phyloP scores from a whole-genome alignment of 2,329 filamentous ascomycete genomes.

The Mycosphaerella sp. region DNA sequence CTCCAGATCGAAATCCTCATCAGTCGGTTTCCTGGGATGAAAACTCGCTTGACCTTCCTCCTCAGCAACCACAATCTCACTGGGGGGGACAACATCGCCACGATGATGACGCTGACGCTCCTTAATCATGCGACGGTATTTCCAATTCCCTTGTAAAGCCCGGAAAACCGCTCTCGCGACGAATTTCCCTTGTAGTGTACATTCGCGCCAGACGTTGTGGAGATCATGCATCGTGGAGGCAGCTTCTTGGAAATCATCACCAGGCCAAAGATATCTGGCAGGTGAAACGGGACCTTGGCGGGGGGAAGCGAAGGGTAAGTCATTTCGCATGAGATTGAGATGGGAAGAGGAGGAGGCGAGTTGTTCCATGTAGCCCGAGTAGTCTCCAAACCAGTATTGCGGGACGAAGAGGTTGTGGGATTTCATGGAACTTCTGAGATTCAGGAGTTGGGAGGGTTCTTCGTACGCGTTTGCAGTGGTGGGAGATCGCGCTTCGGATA shows the following conservation, averaged over 20 bases:
- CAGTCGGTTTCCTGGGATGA: conserved; percentile 27
- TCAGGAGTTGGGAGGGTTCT: conserved; percentile 44
- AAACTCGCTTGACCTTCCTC: conserved; percentile 11
- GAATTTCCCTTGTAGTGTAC: conserved; percentile 23
- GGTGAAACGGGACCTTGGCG: conserved; percentile 46
- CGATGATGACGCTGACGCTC: conserved; percentile 16
- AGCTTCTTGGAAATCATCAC: conserved; percentile 38
- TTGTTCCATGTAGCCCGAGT: conserved; percentile 67
- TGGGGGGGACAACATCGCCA: too few species aligned
- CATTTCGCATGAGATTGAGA: conserved; percentile 46
- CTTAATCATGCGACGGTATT: conserved; percentile 25
- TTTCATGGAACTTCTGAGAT: conserved; percentile 44
- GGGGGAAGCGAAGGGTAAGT: conserved; percentile 36
- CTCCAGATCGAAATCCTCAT: conserved; percentile 30
- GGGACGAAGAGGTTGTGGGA: conserved; percentile 45
- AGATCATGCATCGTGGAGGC: conserved; percentile 45
- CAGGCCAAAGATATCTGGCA: conserved; percentile 31
- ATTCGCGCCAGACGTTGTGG: conserved; percentile 29
- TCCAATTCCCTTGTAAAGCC: conserved; percentile 33
- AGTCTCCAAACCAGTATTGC: conserved; percentile 82
- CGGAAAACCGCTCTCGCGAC: conserved; percentile 29
- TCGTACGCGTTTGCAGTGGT: conserved; percentile 20
- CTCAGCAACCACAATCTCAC: too few species aligned
- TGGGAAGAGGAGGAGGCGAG: conserved; percentile 48
- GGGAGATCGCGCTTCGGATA: conserved; percentile 30